Evolutionary conservation across 2,329 filamentous ascomycete species (phyloP).

Genomic region (Aspergillus ochraceoroseus): DNA sequence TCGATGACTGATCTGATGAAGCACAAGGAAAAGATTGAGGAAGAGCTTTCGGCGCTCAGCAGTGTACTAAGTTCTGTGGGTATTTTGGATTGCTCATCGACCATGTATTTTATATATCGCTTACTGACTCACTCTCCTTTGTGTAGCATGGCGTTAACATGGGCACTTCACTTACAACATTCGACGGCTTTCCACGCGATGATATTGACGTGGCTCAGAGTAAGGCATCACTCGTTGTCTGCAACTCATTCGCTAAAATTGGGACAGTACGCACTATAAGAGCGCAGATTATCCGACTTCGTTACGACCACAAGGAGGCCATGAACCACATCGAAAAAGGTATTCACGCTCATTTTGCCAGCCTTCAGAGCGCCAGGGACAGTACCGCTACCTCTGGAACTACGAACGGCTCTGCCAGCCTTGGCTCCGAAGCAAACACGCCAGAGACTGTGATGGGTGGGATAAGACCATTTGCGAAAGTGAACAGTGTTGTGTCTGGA

Average conservation of each 20-base stretch:
- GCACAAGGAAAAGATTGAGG: constrained; percentile 79
- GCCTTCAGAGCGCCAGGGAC: constrained; percentile 52
- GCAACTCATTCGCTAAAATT: constrained; percentile 15
- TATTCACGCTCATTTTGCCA: constrained; percentile 88
- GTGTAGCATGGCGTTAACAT: constrained; percentile 86
- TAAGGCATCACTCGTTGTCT: constrained; percentile 42
- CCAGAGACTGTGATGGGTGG: constrained; percentile 42
- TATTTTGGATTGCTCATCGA: constrained; percentile 9
- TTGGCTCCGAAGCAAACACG: constrained; percentile 22
- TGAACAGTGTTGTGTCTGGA: constrained; percentile 71
- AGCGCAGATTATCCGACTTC: constrained; percentile 78
- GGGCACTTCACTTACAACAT: constrained; percentile 79
- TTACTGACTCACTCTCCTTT: constrained; percentile 17
- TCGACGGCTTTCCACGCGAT: constrained; percentile 85
- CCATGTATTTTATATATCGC: constrained; percentile 5
- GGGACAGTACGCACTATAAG: constrained; percentile 79
- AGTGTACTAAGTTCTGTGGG: constrained; percentile 82
- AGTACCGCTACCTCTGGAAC: constrained; percentile 28
- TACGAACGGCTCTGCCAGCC: constrained; percentile 24
- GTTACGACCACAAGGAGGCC: constrained; percentile 88
- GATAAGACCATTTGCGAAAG: constrained; percentile 70
- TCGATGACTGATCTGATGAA: constrained; percentile 74
- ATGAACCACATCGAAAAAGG: constrained; percentile 79
- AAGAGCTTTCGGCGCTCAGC: constrained; percentile 77
- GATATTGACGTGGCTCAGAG: constrained; percentile 95